These are phyloP conservation scores for Microstegium vimineum DNA, from an alignment of 176 grass and related monocot species.

Conservation along the genomic window DNA sequence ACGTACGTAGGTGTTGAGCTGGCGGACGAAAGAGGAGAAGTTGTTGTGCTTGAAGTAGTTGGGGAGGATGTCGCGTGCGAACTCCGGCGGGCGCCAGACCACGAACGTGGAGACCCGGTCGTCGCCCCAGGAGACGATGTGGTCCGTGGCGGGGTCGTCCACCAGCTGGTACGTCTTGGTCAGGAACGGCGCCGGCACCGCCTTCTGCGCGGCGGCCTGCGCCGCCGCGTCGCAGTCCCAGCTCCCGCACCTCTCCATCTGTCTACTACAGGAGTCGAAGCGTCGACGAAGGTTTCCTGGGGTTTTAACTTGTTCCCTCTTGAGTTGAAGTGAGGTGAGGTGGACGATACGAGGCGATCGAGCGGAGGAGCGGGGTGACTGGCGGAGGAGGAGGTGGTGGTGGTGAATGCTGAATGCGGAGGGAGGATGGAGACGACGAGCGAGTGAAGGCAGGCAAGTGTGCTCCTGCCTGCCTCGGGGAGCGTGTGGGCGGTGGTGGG, in stretches of 20 bases:
- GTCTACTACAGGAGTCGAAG: slow-evolving; percentile 7
- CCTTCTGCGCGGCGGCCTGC: slow-evolving; percentile 67
- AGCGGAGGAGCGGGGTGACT: neutral
- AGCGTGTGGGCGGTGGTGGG: slow-evolving; percentile 48
- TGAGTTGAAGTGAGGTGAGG: neutral
- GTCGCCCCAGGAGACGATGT: slow-evolving; percentile 99
- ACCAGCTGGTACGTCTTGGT: slow-evolving; percentile 98
- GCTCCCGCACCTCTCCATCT: slow-evolving; percentile 74
- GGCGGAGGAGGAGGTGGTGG: neutral
- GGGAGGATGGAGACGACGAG: neutral
- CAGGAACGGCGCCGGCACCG: slow-evolving; percentile 92
- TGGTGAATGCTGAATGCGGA: slow-evolving; percentile 45
- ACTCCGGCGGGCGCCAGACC: slow-evolving; percentile 93
- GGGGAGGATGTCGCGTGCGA: slow-evolving; percentile 93
- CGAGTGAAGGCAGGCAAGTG: neutral
- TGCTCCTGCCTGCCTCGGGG: slow-evolving; percentile 36
- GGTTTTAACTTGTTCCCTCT: slow-evolving; percentile 28
- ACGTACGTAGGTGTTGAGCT: slow-evolving; percentile 99
- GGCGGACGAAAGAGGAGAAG: slow-evolving; percentile 97
- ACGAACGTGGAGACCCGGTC: slow-evolving; percentile 93
- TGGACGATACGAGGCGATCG: neutral
- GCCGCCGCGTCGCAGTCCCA: slow-evolving; percentile 49
- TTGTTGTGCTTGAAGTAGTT: slow-evolving; percentile 99
- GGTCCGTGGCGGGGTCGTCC: slow-evolving; percentile 83
- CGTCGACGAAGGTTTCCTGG: slow-evolving; percentile 37